Evolutionary conservation across 768 basidiomycete genomes (phyloP), one percentile per base, ranked within the genome.

Genomic region (Podaxis sp.): DNA sequence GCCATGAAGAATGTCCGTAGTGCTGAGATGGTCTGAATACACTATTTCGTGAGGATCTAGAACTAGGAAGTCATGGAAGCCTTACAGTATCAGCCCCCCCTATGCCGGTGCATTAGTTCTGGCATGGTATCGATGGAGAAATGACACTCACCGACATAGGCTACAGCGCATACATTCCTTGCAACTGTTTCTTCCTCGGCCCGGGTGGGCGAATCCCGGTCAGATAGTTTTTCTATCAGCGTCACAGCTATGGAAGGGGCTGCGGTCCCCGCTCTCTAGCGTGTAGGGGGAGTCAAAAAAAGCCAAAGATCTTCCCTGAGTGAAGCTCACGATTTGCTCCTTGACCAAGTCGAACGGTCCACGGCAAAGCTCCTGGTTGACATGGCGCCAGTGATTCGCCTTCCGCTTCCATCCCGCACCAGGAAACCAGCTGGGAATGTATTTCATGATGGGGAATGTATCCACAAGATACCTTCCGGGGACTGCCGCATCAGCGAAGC

Each of bases 1-100:
- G 77, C 77, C 22, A 80, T 65, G 53, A 81, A 63, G 63, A 80
- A 78, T 7, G 71, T 60, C 13, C 67, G 63, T 2, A 80, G 40
- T 1, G 74, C 63, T 4, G 72, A 70, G 33, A 67, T 71, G 3
- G 74, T 77, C 76, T 77, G 15, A 57, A 13, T 11, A 15, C 8
- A 3, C 17, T 30, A 11, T 10, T 13, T 4, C 20, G 13, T 36
- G 26, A 28, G 38, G 24, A 10, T 26, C 12, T 13, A 46, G 44
- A 20, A 13, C 53, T 26, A 36, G 17, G 5, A 7, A 17, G 3
- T 40, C 6, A 22, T 24, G 3, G 6, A 20, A 24, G n/a, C 51
- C 58, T 26, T 36, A 66, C 66, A n/a, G 64, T 67, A 51, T 67
- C 64, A 4, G 62, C 53, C 1, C 66, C 66, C 20, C 64, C 64